Percentiles rank a stretch among this genome's conserved stretches.
These are phyloP conservation scores for Pichia eremophila DNA, from an alignment of 805 yeast species.

Conservation along the genomic window DNA sequence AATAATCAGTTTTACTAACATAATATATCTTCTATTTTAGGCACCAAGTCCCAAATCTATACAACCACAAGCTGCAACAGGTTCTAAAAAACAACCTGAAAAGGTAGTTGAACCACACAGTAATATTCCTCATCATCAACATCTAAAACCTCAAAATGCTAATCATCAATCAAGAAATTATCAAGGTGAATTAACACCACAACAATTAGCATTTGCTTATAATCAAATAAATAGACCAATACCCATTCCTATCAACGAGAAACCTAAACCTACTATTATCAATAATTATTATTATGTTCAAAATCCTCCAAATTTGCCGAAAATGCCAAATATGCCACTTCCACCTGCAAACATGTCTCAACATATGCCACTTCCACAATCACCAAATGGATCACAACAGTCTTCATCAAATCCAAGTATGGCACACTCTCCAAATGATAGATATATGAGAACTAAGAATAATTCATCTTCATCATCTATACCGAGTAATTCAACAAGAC, in stretches of 20 bases:
- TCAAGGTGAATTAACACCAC: not conserved
- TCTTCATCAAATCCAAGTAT: too few relatives aligned
- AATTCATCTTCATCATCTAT: not conserved
- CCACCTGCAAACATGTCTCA: not conserved
- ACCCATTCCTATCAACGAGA: not conserved
- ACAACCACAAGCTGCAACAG: slow-evolving; percentile 18
- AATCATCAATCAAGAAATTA: not conserved
- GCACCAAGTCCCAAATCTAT: slow-evolving; percentile 13
- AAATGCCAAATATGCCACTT: not conserved
- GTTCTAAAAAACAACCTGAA: not conserved
- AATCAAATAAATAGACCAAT: slow-evolving; percentile 1
- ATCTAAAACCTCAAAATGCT: not conserved
- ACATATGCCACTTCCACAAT: too few relatives aligned
- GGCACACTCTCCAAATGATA: too few relatives aligned
- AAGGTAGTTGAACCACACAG: not conserved
- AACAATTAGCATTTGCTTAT: slow-evolving; percentile 3
- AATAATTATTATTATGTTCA: slow-evolving; percentile 17
- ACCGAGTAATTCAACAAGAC: not conserved
- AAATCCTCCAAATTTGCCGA: not conserved
- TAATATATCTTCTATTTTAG: not conserved
- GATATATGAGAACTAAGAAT: too few relatives aligned
- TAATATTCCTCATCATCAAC: slow-evolving; percentile 5
- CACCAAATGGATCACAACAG: too few relatives aligned
- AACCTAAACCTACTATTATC: slow-evolving; percentile 10
- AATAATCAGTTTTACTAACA: slow-evolving; percentile 3